Conservation (phyloP, 768 basidiomycete species). For the Tulasnella sp. region DNA sequence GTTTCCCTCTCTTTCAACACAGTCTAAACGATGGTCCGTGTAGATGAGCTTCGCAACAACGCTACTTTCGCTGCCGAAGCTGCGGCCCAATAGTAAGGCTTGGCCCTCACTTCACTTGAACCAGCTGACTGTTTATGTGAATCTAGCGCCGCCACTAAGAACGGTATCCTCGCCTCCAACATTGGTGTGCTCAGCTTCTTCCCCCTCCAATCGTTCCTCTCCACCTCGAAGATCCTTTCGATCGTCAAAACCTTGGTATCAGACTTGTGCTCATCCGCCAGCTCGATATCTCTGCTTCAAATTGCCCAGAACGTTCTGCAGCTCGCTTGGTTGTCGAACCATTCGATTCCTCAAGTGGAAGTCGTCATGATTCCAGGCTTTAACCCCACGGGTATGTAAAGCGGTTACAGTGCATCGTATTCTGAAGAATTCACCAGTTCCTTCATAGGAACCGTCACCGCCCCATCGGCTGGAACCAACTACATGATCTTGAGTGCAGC, state of each 20-base stretch:
- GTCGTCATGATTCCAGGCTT: conserved; percentile 23
- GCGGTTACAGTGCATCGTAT: background rate
- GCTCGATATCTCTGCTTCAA: conserved; percentile 11
- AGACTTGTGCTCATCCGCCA: background rate
- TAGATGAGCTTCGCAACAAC: conserved; percentile 17
- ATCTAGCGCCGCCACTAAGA: conserved; percentile 19
- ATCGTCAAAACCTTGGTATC: conserved; percentile 3
- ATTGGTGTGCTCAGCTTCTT: conserved; percentile 26
- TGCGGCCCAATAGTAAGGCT: conserved; percentile 1
- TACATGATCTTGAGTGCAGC: conserved; percentile 44
- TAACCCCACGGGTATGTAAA: background rate
- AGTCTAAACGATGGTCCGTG: background rate
- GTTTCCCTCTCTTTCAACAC: background rate
- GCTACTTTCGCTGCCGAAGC: conserved; percentile 14
- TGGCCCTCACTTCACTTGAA: background rate
- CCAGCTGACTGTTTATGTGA: background rate
- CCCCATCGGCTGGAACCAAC: conserved; percentile 38
- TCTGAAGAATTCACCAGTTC: background rate
- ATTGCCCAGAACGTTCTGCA: conserved; percentile 26
- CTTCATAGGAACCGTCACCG: background rate
- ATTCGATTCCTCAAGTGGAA: conserved; percentile 13
- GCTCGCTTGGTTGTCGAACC: conserved; percentile 22
- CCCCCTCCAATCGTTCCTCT: conserved; percentile 29
- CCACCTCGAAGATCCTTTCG: conserved; percentile 35
- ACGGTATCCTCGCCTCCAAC: conserved; percentile 31